phyloP scores from a whole-genome alignment of 805 yeast genomes.

The Pichia eremophila region DNA sequence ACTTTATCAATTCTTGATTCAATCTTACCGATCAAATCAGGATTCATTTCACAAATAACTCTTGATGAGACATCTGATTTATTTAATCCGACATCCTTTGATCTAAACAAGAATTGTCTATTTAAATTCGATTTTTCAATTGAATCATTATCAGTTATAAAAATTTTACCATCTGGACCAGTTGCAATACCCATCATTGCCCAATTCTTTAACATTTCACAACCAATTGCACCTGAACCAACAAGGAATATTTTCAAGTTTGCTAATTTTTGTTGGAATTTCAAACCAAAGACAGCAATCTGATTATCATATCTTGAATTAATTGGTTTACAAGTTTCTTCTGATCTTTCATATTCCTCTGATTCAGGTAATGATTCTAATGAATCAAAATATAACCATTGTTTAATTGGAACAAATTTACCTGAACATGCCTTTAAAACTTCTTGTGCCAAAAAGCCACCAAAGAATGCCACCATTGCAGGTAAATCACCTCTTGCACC shows the following conservation, averaged over 20 bases:
- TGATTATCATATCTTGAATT: constrained; percentile 88
- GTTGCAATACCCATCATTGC: constrained; percentile 93
- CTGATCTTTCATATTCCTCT: constrained; percentile 50
- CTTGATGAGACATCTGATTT: constrained; percentile 85
- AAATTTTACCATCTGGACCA: constrained; percentile 79
- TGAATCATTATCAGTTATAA: constrained; percentile 86
- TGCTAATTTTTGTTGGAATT: constrained; percentile 62
- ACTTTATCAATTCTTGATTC: constrained; percentile 77
- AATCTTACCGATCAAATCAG: constrained; percentile 70
- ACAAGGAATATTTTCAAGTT: constrained; percentile 82
- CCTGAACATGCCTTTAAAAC: constrained; percentile 93
- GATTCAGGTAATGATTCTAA: constrained; percentile 76
- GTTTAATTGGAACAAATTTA: constrained; percentile 88
- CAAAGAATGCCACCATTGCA: constrained; percentile 79
- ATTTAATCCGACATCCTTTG: constrained; percentile 85
- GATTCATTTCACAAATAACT: constrained; percentile 82
- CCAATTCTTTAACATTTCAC: constrained; percentile 98
- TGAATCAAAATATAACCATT: constrained; percentile 88
- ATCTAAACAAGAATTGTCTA: constrained; percentile 91
- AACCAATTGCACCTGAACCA: constrained; percentile 98
- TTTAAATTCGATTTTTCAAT: constrained; percentile 94
- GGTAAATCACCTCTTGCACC: constrained; percentile 92
- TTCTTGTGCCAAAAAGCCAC: constrained; percentile 95
- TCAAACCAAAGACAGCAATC: constrained; percentile 85
- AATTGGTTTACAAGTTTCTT: constrained; percentile 62